Evolutionary conservation across 2,329 filamentous ascomycete genomes (phyloP), one percentile per base, ranked within the genome.

Genomic region (Nectriaceae sp.): DNA sequence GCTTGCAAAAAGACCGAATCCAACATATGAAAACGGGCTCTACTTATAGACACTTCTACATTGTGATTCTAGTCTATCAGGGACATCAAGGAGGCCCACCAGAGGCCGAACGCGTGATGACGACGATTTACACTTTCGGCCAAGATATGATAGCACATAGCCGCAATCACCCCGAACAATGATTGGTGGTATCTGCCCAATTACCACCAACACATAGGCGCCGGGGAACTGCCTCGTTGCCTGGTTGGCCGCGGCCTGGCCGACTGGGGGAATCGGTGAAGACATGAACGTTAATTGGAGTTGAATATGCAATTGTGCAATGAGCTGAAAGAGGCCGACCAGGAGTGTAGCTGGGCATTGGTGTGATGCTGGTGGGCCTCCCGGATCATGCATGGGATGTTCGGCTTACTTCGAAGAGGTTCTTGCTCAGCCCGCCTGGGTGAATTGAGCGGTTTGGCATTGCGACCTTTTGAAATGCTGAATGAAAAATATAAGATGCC

Each of bases 321-420:
- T 35, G 1, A 5, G 26, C 15, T 47, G 21, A 21, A n/a, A 48
- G 52, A 42, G 52, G 47, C 46, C 46, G 39, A 3, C 40, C 39
- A 11, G 11, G 21, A 21, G 41, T 52, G 49, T 41, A 19, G 44
- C 20, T 22, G 18, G 20, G 19, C 38, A 26, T 44, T 39, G 31
- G n/a, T 29, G 44, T 20, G 29, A 10, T 24, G 54, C 21, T 44
- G 59, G 50, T 59, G 44, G 59, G 59, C 59, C 59, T 57, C 59
- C 53, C 41, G n/a, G n/a, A 36, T n/a, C 33, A 36, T 36, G 33
- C 33, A 19, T 5, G 33, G 11, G 11, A n/a, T 16, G 26, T 31
- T 31, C 26, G 26, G 26, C 26, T 8, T 31, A 37, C 55, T 57
- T 46, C 6, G 44, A 20, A n/a, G 21, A 55, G 48, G 48, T 37